Conservation (phyloP, 805 yeast genomes). For the Nakazawaea ambrosiae region DNA sequence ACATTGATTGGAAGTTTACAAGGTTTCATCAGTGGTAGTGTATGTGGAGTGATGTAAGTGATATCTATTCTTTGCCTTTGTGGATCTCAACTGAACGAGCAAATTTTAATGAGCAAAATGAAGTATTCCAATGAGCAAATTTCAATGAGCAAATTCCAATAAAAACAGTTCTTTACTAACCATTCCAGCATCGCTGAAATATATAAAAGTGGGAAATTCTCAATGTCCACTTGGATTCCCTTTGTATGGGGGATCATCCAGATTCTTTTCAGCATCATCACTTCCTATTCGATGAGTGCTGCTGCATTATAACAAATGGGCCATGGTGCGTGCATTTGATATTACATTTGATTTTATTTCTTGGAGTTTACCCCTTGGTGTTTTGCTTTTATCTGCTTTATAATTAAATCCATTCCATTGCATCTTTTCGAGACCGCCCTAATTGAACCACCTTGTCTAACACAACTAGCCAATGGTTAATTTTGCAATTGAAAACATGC, state of each 20-base stretch:
- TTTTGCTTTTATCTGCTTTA: too few relatives aligned
- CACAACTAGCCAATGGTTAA: too few relatives aligned
- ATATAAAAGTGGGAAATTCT: constrained; percentile 71
- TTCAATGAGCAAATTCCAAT: background rate
- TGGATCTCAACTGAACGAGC: background rate
- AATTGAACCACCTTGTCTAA: too few relatives aligned
- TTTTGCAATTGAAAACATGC: too few relatives aligned
- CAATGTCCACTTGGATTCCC: constrained; percentile 96
- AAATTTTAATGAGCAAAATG: too few relatives aligned
- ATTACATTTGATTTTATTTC: too few relatives aligned
- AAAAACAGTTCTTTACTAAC: too few relatives aligned
- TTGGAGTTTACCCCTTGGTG: too few relatives aligned
- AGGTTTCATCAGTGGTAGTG: constrained; percentile 67
- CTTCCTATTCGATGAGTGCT: constrained; percentile 56
- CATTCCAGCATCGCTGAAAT: constrained; percentile 49
- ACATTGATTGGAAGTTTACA: constrained; percentile 48
- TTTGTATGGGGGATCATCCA: constrained; percentile 70
- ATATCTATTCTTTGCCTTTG: background rate
- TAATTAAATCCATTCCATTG: too few relatives aligned
- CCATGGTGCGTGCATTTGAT: background rate
- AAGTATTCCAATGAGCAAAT: background rate
- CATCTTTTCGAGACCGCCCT: too few relatives aligned
- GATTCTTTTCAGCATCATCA: constrained; percentile 57
- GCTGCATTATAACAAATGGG: constrained; percentile 15
- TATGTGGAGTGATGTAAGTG: constrained; percentile 58